Percentiles rank a stretch among this genome's conserved stretches.
These are phyloP conservation scores for Glycine latifolia DNA, from an alignment of 306 rosid species.

Conservation along the genomic window DNA sequence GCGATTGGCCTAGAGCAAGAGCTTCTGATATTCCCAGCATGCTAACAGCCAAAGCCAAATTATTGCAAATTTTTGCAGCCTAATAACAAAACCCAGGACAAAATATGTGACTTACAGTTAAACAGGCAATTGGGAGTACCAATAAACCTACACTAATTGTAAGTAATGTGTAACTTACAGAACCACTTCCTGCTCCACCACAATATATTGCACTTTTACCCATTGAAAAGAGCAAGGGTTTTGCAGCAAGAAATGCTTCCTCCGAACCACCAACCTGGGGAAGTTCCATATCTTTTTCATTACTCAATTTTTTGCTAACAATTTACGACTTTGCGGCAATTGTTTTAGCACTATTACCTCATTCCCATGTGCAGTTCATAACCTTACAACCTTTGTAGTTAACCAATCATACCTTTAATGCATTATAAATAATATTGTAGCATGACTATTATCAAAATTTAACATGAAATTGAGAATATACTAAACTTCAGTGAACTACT, in stretches of 20 bases:
- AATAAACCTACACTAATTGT: neutral
- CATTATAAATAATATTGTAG: neutral
- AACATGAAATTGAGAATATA: slow-evolving; percentile 24
- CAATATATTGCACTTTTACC: slow-evolving; percentile 85
- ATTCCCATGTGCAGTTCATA: neutral
- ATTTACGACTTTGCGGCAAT: slow-evolving; percentile 25
- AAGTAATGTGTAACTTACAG: slow-evolving; percentile 67
- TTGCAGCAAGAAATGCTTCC: slow-evolving; percentile 77
- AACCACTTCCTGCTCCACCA: slow-evolving; percentile 93
- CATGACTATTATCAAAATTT: slow-evolving; percentile 14
- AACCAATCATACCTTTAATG: slow-evolving; percentile 15
- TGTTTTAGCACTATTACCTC: slow-evolving; percentile 25
- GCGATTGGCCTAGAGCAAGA: slow-evolving; percentile 87
- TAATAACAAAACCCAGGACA: slow-evolving; percentile 47
- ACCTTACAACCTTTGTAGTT: neutral
- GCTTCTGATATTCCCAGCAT: slow-evolving; percentile 98
- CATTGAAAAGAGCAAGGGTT: slow-evolving; percentile 75
- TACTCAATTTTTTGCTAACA: slow-evolving; percentile 26
- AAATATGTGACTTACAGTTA: slow-evolving; percentile 6
- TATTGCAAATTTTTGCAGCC: slow-evolving; percentile 97
- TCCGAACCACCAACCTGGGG: slow-evolving; percentile 92
- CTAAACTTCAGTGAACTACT: neutral
- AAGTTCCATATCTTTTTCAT: slow-evolving; percentile 46
- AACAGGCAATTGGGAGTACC: slow-evolving; percentile 7
- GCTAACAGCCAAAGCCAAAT: slow-evolving; percentile 92